Base-by-base conservation (phyloP, 768 basidiomycete species). In the Calvatia gigantea region DNA sequence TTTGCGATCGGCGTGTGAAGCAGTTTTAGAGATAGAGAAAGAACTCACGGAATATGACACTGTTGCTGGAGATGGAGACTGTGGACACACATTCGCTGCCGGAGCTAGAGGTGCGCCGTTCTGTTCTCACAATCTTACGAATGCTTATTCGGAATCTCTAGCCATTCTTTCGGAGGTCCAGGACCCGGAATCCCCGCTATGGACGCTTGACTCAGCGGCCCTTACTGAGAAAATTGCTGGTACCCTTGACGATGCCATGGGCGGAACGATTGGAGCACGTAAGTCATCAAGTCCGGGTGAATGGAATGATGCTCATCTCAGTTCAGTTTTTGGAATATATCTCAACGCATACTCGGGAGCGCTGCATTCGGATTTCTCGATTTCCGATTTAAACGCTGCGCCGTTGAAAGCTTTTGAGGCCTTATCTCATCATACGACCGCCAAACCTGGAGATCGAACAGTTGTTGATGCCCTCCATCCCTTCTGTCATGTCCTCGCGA, bases 41-140 rank as follows among this genome's bases (percentile, higher is more conserved):
- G 79, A 82, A 11, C 69, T 87, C 60, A 86, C 85, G 3, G 67
- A 72, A 31, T 83, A 75, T 62, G 86, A 86, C 64, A 83, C 81
- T 7, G 69, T 85, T 25, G 73, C 80, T 6, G 84, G 85, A 25
- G 84, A 86, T 65, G 85, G 84, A 5, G 83, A 86, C 62, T 84
- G 83, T 44, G 83, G 85, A 7, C 69, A 78, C 35, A 85, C 83
- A 6, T 81, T 85, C 57, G 72, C 78, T 7, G 69, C 75, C 2
- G 84, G 84, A 8, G 74, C 75, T 6, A 65, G 57, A 67, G 72
- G 69, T 72, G 47, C 8, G 39, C 29, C n/a, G 8, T 42, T 25
- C 27, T 17, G 8, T 15, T 6, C 7, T 21, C 19, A n/a, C 41
- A 11, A 5, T 7, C 19, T 31, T 27, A 2, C 19, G n/a, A 17